Percentiles rank a stretch among this genome's conserved stretches.
phyloP scores from a whole-genome alignment of 768 basidiomycete genomes.

The Suillus sp. region DNA sequence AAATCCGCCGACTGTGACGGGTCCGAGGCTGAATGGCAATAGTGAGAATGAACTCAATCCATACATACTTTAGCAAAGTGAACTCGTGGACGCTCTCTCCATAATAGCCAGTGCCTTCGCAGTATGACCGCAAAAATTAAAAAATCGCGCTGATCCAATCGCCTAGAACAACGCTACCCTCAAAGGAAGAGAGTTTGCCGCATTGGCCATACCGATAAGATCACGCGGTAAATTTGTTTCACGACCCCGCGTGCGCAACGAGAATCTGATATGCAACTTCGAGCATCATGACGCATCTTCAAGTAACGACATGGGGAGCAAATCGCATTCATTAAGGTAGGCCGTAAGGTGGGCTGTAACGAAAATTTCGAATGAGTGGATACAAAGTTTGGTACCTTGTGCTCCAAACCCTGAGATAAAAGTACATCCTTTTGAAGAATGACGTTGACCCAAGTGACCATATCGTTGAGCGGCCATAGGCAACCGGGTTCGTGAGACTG shows the following conservation, averaged over 20 bases:
- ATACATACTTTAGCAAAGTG: neutral
- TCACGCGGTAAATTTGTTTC: neutral
- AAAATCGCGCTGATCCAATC: too few species aligned
- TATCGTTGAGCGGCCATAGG: neutral
- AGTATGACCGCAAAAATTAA: neutral
- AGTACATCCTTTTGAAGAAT: neutral
- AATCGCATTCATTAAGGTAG: neutral
- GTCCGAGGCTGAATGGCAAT: neutral
- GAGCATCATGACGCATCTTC: neutral
- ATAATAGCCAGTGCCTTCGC: neutral
- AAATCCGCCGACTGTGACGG: neutral
- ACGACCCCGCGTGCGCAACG: neutral
- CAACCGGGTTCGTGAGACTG: conserved; percentile 2
- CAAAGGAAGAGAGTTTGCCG: too few species aligned
- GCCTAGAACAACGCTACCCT: neutral
- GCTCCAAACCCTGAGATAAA: neutral
- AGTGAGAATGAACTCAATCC: conserved; percentile 3
- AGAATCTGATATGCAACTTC: neutral
- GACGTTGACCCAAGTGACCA: neutral
- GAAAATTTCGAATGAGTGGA: neutral
- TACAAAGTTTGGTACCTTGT: conserved; percentile 1
- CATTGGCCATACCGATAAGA: neutral
- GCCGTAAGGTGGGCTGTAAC: neutral
- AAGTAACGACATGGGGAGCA: neutral
- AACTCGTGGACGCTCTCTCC: neutral